Evolutionary conservation across 768 basidiomycete genomes (phyloP).

Genomic region (Suillus cothurnatus): DNA sequence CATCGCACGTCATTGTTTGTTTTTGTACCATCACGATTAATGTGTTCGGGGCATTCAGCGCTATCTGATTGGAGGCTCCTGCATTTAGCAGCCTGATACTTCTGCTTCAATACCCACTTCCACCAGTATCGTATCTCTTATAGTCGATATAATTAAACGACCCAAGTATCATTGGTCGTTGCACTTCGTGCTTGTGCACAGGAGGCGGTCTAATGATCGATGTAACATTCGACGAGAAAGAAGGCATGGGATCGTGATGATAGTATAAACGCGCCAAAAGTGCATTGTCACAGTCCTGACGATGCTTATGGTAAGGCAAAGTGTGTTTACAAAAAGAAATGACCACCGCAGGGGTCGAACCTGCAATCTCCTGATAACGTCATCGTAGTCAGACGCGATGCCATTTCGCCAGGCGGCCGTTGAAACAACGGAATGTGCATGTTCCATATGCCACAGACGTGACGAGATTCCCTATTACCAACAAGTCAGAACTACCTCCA

Average conservation of each 20-base stretch:
- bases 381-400: conserved; percentile 84
- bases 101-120: neutral
- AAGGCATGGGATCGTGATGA: too few species aligned
- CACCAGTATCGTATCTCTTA: neutral
- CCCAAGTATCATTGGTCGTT: neutral
- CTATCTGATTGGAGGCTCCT: neutral
- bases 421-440: neutral
- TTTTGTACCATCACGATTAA: conserved; percentile 5
- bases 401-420: conserved; percentile 82
- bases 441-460: neutral
- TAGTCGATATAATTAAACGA: neutral
- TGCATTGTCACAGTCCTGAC: neutral
- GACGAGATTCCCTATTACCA: neutral
- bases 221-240: too few species aligned
- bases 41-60: neutral
- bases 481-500: neutral
- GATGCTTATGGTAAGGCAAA: neutral
- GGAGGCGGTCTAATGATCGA: neutral
- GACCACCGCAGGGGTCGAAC: conserved; percentile 90
- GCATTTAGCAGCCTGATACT: neutral
- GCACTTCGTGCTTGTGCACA: neutral
- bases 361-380: conserved; percentile 85
- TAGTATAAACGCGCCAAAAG: neutral
- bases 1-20: neutral
- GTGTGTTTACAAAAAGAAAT: conserved; percentile 23